Conservation (phyloP, 768 basidiomycete species). For the Lactarius sanguifluus region DNA sequence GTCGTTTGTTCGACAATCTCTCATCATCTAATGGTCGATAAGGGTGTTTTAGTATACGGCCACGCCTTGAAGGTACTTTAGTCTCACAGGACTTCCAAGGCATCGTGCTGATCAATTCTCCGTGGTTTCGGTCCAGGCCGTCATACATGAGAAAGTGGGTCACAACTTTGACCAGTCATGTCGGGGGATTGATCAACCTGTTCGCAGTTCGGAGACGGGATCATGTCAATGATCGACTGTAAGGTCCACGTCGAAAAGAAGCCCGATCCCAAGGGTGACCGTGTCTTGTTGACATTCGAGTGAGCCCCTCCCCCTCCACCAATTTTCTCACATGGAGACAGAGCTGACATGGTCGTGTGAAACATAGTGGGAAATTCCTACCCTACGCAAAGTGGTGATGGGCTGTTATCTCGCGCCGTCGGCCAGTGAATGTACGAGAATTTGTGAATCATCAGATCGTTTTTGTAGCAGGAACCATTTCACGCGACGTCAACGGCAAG, state of each 20-base stretch:
- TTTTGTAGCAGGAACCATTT: background rate
- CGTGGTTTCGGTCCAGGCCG: constrained; percentile 41
- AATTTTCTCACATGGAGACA: constrained; percentile 1
- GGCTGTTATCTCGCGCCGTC: background rate
- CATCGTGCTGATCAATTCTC: background rate
- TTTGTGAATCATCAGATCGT: background rate
- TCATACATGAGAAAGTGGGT: constrained; percentile 74
- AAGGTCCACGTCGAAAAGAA: constrained; percentile 67
- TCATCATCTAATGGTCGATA: background rate
- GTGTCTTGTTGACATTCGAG: constrained; percentile 79
- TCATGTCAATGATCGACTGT: constrained; percentile 90
- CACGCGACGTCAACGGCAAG: background rate
- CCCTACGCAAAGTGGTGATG: constrained; percentile 67
- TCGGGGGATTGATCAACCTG: background rate
- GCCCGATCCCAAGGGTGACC: constrained; percentile 74
- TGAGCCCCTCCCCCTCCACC: constrained; percentile 38
- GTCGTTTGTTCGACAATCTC: background rate
- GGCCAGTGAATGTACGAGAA: background rate
- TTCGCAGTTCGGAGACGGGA: constrained; percentile 75
- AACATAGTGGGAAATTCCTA: constrained; percentile 69
- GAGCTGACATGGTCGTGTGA: constrained; percentile 2
- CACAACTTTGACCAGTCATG: background rate
- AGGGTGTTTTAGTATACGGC: constrained; percentile 77
- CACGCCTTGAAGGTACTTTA: constrained; percentile 67
- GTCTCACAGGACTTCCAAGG: background rate